Evolutionary conservation across 1,284 basidiomycete genomes (phyloP).

Genomic region (Vanrija sp.): DNA sequence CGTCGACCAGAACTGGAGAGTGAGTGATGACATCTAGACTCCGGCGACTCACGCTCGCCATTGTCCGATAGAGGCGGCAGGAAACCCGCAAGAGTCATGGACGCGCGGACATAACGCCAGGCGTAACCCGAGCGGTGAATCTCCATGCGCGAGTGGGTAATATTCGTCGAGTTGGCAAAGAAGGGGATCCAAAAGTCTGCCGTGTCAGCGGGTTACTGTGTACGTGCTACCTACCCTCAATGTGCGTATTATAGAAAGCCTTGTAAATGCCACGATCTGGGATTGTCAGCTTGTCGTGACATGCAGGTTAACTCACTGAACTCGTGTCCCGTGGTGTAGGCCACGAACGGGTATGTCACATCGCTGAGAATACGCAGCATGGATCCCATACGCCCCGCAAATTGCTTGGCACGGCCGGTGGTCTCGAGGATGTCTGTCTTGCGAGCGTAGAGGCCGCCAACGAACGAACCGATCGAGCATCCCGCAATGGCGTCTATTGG

Average conservation of each 20-base stretch:
- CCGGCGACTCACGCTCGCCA: conserved; percentile 59
- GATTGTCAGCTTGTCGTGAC: conserved; percentile 10
- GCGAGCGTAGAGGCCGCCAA: conserved; percentile 93
- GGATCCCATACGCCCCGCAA: conserved; percentile 85
- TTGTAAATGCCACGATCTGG: conserved; percentile 48
- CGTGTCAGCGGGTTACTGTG: background rate
- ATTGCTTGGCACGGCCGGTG: conserved; percentile 64
- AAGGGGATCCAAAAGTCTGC: conserved; percentile 96
- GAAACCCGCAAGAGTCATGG: conserved; percentile 95
- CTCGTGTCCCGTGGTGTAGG: conserved; percentile 96
- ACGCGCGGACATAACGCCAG: conserved; percentile 78
- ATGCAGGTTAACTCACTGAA: conserved; percentile 53
- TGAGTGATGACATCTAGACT: conserved; percentile 13
- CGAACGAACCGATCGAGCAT: conserved; percentile 84
- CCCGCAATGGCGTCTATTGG: conserved; percentile 89
- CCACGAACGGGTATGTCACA: conserved; percentile 93
- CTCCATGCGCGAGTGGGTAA: conserved; percentile 94
- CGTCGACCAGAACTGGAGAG: conserved; percentile 73
- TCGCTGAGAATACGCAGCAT: conserved; percentile 93
- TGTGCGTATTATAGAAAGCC: conserved; percentile 84
- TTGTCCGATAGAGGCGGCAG: conserved; percentile 93
- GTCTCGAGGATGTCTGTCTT: conserved; percentile 87
- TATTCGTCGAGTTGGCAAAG: conserved; percentile 99
- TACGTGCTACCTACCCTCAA: conserved; percentile 57
- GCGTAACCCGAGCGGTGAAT: conserved; percentile 95